Conservation (phyloP, 2,329 filamentous ascomycete species). For the Aschersonia sp. region DNA sequence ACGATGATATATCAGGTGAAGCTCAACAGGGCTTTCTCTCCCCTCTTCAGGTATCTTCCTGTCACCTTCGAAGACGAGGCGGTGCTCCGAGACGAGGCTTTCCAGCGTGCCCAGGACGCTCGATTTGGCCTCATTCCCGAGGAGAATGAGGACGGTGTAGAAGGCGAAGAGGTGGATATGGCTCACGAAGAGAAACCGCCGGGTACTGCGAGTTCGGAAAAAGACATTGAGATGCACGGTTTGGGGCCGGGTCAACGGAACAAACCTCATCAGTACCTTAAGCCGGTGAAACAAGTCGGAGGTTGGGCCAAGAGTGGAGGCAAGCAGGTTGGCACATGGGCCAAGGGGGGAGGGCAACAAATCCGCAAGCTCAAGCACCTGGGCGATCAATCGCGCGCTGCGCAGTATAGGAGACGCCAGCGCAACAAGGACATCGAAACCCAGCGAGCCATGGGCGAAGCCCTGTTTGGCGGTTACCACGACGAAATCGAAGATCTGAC, state of each 20-base stretch:
- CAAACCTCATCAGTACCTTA: conserved; percentile 18
- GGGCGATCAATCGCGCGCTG: conserved; percentile 21
- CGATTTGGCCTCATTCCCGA: conserved; percentile 48
- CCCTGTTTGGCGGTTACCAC: conserved; percentile 73
- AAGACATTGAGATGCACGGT: conserved; percentile 24
- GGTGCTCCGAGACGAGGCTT: conserved; percentile 77
- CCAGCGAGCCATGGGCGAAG: conserved; percentile 60
- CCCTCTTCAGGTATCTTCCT: conserved; percentile 76
- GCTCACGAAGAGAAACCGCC: conserved; percentile 19
- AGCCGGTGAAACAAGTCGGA: conserved; percentile 31
- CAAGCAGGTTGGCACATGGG: conserved; percentile 17
- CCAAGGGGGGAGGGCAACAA: conserved; percentile 30
- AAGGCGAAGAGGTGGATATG: conserved; percentile 35
- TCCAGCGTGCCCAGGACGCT: conserved; percentile 61
- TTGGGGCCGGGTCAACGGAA: conserved; percentile 9
- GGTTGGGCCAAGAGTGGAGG: conserved; percentile 25
- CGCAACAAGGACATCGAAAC: conserved; percentile 52
- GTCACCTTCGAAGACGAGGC: conserved; percentile 95
- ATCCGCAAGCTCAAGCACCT: conserved; percentile 26
- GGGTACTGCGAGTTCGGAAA: conserved; percentile 18
- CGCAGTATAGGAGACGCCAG: conserved; percentile 32
- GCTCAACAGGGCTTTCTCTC: conserved; percentile 70
- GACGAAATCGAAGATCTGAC: conserved; percentile 93
- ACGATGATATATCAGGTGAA: conserved; percentile 69
- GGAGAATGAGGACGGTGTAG: conserved; percentile 20